Conservation (phyloP, 78 protist genomes). For the Dictyostelium capitatum region DNA sequence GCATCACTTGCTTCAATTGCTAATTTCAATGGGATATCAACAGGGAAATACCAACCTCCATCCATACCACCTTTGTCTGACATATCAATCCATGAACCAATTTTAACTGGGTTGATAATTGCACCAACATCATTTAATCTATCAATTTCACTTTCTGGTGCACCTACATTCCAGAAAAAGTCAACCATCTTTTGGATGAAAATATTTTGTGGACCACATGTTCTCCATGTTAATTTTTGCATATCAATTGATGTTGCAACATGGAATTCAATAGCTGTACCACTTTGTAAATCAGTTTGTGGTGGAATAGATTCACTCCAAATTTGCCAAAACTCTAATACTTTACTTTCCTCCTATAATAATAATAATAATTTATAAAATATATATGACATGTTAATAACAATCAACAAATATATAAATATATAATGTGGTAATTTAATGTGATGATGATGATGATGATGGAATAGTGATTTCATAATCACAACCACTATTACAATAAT, state of each 20-base stretch:
- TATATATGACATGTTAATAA: too few relatives aligned
- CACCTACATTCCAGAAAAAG: slow-evolving; percentile 91
- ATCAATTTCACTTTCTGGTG: slow-evolving; percentile 88
- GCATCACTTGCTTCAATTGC: slow-evolving; percentile 87
- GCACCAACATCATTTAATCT: slow-evolving; percentile 89
- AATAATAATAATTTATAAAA: neutral
- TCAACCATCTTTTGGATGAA: slow-evolving; percentile 91
- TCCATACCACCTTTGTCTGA: slow-evolving; percentile 89
- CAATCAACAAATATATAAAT: too few relatives aligned
- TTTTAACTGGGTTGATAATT: slow-evolving; percentile 87
- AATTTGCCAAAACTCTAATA: slow-evolving; percentile 81
- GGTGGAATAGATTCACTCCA: slow-evolving; percentile 86
- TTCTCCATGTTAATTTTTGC: slow-evolving; percentile 89
- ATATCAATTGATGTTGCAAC: slow-evolving; percentile 88
- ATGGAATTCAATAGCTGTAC: slow-evolving; percentile 80
- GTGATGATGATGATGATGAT: too few relatives aligned
- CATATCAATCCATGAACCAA: slow-evolving; percentile 91
- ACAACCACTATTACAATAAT: too few relatives aligned
- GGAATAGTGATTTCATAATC: too few relatives aligned
- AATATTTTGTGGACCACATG: slow-evolving; percentile 86
- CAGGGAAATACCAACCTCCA: slow-evolving; percentile 92
- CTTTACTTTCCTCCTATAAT: slow-evolving; percentile 62
- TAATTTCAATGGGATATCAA: slow-evolving; percentile 79
- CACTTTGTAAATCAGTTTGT: slow-evolving; percentile 78
- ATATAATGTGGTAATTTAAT: too few relatives aligned